Percentiles rank a stretch among this genome's conserved stretches.
phyloP scores from a whole-genome alignment of 2,329 filamentous ascomycete species.

The Clarireedia hainanense region DNA sequence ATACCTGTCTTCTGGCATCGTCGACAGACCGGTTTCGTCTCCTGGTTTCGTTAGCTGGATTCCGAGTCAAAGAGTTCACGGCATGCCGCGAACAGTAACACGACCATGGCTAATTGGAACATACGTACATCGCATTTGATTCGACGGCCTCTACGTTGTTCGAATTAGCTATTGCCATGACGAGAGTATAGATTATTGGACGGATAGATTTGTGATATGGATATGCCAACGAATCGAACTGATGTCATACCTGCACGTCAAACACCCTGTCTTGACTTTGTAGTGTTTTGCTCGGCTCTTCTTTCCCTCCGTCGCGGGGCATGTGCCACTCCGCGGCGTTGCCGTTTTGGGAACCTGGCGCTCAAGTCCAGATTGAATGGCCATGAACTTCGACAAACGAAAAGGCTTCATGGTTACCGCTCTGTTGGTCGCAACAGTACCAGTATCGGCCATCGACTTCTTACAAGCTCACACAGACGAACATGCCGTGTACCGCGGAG shows the following conservation, averaged over 20 bases:
- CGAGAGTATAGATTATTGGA: neutral
- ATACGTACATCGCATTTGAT: slow-evolving; percentile 8
- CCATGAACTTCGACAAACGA: too few species aligned
- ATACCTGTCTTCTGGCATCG: slow-evolving; percentile 13
- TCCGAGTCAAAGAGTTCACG: too few species aligned
- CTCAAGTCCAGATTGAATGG: too few species aligned
- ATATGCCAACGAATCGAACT: neutral
- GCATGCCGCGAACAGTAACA: neutral
- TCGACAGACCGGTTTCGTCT: slow-evolving; percentile 16
- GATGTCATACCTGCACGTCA: slow-evolving; percentile 5
- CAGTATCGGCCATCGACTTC: too few species aligned
- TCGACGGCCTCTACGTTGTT: neutral
- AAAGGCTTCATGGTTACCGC: too few species aligned
- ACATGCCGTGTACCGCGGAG: too few species aligned
- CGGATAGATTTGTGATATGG: neutral
- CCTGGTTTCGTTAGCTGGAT: slow-evolving; percentile 5
- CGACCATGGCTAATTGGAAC: neutral
- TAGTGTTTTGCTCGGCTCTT: neutral
- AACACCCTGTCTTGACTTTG: slow-evolving; percentile 6
- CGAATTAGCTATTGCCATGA: neutral
- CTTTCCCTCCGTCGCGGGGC: neutral
- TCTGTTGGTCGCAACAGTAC: too few species aligned
- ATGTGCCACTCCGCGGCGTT: neutral
- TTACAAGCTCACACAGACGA: too few species aligned
- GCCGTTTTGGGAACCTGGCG: too few species aligned